phyloP scores from a whole-genome alignment of 129 eudicot genomes.

The Smallanthus sonchifolius region DNA sequence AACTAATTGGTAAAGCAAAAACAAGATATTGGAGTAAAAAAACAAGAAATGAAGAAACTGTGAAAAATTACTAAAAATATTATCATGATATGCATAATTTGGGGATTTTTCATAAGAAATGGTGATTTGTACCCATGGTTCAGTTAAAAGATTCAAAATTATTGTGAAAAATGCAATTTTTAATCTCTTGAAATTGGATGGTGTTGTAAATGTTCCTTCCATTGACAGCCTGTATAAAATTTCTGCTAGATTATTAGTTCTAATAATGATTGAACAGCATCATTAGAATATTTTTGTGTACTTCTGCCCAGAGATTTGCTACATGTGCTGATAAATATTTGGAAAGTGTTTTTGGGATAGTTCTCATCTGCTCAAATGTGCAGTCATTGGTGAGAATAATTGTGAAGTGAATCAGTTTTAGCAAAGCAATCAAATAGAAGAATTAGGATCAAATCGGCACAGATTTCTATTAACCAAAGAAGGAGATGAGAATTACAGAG shows the following conservation, averaged over 20 bases:
- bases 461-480: no score
- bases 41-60: conserved; percentile 38
- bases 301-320: conserved; percentile 45
- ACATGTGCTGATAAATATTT: conserved; percentile 21
- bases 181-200: conserved; percentile 39
- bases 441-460: no score
- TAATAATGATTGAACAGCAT: conserved; percentile 42
- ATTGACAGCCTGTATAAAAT: conserved; percentile 67
- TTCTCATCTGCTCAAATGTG: conserved; percentile 48
- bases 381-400: conserved; percentile 60
- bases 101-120: conserved; percentile 36
- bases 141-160: conserved; percentile 43
- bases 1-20: conserved; percentile 60
- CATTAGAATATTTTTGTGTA: conserved; percentile 30
- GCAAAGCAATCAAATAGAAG: no score
- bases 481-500: no score
- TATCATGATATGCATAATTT: conserved; percentile 9
- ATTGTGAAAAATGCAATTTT: conserved; percentile 36
- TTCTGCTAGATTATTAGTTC: conserved; percentile 50
- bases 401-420: no score
- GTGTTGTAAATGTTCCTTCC: conserved; percentile 8
- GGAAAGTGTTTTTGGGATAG: conserved; percentile 35
- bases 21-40: conserved; percentile 41
- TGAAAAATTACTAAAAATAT: conserved; percentile 39
- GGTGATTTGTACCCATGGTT: conserved; percentile 72